Percentiles rank a stretch among this genome's conserved stretches.
phyloP scores from a whole-genome alignment of 2,329 filamentous ascomycete genomes.

The Cercospora zeina region DNA sequence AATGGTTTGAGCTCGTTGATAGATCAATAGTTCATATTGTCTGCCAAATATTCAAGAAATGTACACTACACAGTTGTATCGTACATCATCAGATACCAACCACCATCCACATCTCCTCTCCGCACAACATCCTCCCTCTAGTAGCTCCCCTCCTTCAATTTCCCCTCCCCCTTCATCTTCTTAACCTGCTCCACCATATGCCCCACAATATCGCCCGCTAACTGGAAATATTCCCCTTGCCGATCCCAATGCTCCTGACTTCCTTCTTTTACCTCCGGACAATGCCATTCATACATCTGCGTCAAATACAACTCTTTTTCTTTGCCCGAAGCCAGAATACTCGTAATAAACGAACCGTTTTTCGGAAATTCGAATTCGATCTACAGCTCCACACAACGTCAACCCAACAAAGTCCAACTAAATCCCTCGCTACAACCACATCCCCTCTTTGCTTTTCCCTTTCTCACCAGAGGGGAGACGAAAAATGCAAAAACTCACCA shows the following conservation, averaged over 20 bases:
- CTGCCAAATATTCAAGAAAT: too few relatives aligned
- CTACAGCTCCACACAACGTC: not conserved
- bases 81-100: too few relatives aligned
- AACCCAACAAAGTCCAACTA: not conserved
- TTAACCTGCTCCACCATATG: constrained; percentile 3
- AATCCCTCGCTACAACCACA: too few relatives aligned
- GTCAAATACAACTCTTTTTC: constrained; percentile 10
- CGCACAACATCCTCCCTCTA: not conserved
- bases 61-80: too few relatives aligned
- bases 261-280: constrained; percentile 10
- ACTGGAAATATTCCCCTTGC: constrained; percentile 6
- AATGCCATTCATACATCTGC: constrained; percentile 16
- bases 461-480: not conserved
- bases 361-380: constrained; percentile 13
- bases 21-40: too few relatives aligned
- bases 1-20: too few relatives aligned
- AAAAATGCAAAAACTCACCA: not conserved
- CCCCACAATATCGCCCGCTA: constrained; percentile 9
- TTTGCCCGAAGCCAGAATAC: constrained; percentile 12
- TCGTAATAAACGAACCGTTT: constrained; percentile 9
- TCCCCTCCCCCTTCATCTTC: constrained; percentile 10
- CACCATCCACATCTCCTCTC: not conserved
- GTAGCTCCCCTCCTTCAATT: not conserved
- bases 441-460: too few relatives aligned
- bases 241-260: constrained; percentile 13